A percentile compares a stretch with the other conserved stretches of the same genome.
These are phyloP conservation scores for Choanephora cucurbitarum DNA, from an alignment of 371 early-diverging fungal genomes.

Conservation along the genomic window DNA sequence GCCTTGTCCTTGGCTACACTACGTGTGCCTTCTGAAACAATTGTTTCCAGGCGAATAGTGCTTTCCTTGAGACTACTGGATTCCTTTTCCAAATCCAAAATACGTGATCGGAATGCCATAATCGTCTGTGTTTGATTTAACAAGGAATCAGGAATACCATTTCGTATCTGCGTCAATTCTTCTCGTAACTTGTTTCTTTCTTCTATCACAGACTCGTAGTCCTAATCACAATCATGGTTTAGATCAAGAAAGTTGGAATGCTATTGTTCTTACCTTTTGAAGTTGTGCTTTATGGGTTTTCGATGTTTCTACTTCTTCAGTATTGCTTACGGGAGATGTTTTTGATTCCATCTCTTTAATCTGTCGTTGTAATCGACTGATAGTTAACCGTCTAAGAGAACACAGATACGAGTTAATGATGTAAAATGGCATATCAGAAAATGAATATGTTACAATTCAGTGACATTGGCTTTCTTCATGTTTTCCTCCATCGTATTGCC, in stretches of 20 bases:
- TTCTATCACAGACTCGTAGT: constrained; percentile 62
- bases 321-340: constrained; percentile 18
- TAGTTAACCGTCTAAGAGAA: constrained; percentile 35
- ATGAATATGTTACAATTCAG: constrained; percentile 39
- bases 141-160: constrained; percentile 51
- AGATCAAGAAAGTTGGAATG: no score
- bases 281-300: constrained; percentile 63
- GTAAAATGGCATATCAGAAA: no score
- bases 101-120: constrained; percentile 52
- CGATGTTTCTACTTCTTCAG: constrained; percentile 51
- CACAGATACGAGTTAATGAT: not conserved
- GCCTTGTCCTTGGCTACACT: constrained; percentile 37
- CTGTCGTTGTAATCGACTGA: constrained; percentile 39
- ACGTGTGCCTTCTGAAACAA: constrained; percentile 41
- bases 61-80: constrained; percentile 37
- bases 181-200: constrained; percentile 65
- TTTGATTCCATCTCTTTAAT: constrained; percentile 40
- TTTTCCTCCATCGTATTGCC: constrained; percentile 46
- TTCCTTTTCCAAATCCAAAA: constrained; percentile 52
- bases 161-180: constrained; percentile 64
- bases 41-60: constrained; percentile 31
- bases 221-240: no score
- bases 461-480: constrained; percentile 54
- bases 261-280: constrained; percentile 52
- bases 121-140: constrained; percentile 51